Evolutionary conservation across 2,329 filamentous ascomycete genomes (phyloP).

Genomic region (Emydomyces testavorans): DNA sequence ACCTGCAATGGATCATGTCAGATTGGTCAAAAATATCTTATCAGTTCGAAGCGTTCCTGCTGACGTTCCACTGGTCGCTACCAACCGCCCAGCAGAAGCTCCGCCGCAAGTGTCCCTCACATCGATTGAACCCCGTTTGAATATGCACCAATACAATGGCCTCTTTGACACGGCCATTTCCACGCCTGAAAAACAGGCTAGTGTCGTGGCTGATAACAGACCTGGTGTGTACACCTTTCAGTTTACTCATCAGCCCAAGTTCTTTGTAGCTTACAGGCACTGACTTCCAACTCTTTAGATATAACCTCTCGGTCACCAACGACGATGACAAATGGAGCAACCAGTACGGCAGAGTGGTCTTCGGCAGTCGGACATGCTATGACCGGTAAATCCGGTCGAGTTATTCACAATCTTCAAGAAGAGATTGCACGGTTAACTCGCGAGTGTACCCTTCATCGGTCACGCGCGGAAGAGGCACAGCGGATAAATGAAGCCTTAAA

Average conservation of each 20-base stretch:
- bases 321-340: slow-evolving; percentile 24
- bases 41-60: slow-evolving; percentile 10
- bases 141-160: slow-evolving; percentile 35
- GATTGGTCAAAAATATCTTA: slow-evolving; percentile 9
- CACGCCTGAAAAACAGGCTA: slow-evolving; percentile 1
- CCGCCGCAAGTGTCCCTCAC: slow-evolving; percentile 29
- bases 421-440: slow-evolving; percentile 40
- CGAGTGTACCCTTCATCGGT: slow-evolving; percentile 37
- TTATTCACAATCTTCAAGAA: slow-evolving; percentile 41
- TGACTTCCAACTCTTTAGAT: background rate
- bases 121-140: slow-evolving; percentile 33
- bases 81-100: slow-evolving; percentile 8
- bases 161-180: slow-evolving; percentile 23
- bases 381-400: slow-evolving; percentile 40
- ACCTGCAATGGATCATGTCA: background rate
- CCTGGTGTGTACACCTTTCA: slow-evolving; percentile 4
- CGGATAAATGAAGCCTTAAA: slow-evolving; percentile 37
- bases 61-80: slow-evolving; percentile 8
- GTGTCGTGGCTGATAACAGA: background rate
- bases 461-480: slow-evolving; percentile 38
- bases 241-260: background rate
- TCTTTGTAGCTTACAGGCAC: background rate
- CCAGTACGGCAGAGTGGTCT: slow-evolving; percentile 35
- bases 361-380: slow-evolving; percentile 40
- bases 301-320: slow-evolving; percentile 18